Evolutionary conservation across 306 rosid genomes (phyloP).

Genomic region (Cucumis hystrix): DNA sequence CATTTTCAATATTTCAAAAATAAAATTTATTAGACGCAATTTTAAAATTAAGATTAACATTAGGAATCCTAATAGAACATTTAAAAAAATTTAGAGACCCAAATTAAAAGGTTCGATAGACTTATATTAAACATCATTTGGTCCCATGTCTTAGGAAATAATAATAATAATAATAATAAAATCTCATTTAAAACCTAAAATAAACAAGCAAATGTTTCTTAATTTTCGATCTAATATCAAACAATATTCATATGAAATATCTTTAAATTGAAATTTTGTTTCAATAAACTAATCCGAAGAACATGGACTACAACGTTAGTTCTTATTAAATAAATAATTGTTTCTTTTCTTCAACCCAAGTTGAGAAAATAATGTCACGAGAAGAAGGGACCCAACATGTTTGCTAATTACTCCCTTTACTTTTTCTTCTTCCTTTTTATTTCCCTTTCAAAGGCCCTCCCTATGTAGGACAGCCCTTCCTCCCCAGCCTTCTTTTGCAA

Average conservation of each 20-base stretch:
- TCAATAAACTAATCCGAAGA: neutral
- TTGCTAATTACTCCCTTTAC: neutral
- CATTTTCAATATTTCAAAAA: too few species aligned
- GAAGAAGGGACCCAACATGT: constrained; percentile 4
- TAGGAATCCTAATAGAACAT: too few species aligned
- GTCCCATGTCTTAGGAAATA: neutral
- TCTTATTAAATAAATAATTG: neutral
- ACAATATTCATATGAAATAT: neutral
- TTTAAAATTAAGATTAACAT: too few species aligned
- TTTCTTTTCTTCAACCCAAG: neutral
- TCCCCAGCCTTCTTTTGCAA: neutral
- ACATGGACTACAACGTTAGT: neutral
- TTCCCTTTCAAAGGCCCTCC: neutral
- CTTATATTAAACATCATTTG: neutral
- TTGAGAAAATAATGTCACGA: neutral
- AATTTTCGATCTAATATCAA: neutral
- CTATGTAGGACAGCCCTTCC: neutral
- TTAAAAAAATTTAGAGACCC: too few species aligned
- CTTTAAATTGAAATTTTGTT: neutral
- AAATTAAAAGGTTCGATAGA: too few species aligned
- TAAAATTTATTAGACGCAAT: too few species aligned
- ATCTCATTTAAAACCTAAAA: too few species aligned
- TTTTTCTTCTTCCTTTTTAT: neutral
- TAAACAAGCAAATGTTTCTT: neutral
- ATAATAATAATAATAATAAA: too few species aligned